phyloP scores from a whole-genome alignment of 2,329 filamentous ascomycete species.

The Graphium sp. region DNA sequence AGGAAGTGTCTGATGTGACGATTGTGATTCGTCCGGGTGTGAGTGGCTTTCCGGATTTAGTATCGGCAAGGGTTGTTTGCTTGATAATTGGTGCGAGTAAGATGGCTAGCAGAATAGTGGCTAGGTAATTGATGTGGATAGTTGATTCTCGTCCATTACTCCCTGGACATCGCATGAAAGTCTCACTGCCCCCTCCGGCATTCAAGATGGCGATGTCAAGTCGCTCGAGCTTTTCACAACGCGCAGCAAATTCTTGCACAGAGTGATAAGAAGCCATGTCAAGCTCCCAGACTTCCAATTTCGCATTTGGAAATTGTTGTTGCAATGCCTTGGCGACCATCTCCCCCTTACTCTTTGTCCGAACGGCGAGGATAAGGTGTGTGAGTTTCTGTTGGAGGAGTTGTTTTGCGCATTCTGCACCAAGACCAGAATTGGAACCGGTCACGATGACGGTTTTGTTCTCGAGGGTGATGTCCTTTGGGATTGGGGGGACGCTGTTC shows the following conservation, averaged over 20 bases:
- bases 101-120: slow-evolving; percentile 14
- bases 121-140: slow-evolving; percentile 22
- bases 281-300: slow-evolving; percentile 23
- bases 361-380: slow-evolving; percentile 23
- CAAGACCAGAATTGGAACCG: slow-evolving; percentile 25
- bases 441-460: slow-evolving; percentile 25
- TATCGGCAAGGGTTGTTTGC: slow-evolving; percentile 2
- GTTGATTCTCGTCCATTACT: slow-evolving; percentile 17
- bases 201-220: slow-evolving; percentile 28
- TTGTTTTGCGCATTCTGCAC: slow-evolving; percentile 22
- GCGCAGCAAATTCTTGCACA: slow-evolving; percentile 18
- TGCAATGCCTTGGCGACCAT: slow-evolving; percentile 16
- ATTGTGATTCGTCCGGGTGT: slow-evolving; percentile 9
- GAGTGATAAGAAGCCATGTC: slow-evolving; percentile 25
- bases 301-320: slow-evolving; percentile 11
- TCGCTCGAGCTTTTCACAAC: slow-evolving; percentile 14
- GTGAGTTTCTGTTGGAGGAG: slow-evolving; percentile 17
- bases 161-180: slow-evolving; percentile 5
- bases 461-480: slow-evolving; percentile 8
- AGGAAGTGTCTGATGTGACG: slow-evolving; percentile 11
- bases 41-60: background rate
- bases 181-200: slow-evolving; percentile 15
- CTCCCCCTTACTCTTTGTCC: slow-evolving; percentile 19
- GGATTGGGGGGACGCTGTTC: slow-evolving; percentile 6
- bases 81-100: slow-evolving; percentile 13